Evolutionary conservation across 345 rosid genomes (phyloP).

Genomic region (Moricandia moricandioides): DNA sequence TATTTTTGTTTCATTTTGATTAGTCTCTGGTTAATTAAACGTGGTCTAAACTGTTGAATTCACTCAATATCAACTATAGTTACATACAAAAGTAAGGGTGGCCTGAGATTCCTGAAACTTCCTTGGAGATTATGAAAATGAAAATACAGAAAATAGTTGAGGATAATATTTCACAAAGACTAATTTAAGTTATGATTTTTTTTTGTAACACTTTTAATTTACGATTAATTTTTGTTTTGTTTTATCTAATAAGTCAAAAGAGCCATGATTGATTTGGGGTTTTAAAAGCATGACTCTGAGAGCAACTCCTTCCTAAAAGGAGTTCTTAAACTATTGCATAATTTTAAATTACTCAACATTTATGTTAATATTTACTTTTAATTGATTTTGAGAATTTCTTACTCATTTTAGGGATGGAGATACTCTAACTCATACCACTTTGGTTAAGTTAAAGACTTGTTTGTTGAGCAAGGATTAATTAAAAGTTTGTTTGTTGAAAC

Average conservation of each 20-base stretch:
- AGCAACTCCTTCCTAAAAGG: neutral
- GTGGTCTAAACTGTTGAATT: neutral
- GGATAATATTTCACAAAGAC: neutral
- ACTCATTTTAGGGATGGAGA: neutral
- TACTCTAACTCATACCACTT: neutral
- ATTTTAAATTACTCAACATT: neutral
- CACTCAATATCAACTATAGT: neutral
- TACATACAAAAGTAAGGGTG: slow-evolving; percentile 3
- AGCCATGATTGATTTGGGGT: slow-evolving; percentile 10
- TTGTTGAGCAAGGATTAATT: neutral
- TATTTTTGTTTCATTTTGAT: neutral
- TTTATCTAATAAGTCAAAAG: slow-evolving; percentile 22
- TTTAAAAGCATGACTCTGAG: neutral
- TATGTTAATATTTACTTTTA: neutral
- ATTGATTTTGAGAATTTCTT: neutral
- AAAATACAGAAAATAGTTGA: neutral
- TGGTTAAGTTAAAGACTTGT: slow-evolving; percentile 3
- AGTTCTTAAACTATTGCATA: neutral
- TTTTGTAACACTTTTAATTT: neutral
- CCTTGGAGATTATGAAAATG: neutral
- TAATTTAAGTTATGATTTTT: too few species aligned
- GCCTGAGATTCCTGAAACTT: slow-evolving; percentile 7
- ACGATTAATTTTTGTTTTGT: neutral
- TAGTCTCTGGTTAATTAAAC: neutral
- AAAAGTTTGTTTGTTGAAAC: slow-evolving; percentile 12